These are phyloP conservation scores for Nicotiana noctiflora DNA, from an alignment of 257 asterid species.

Conservation along the genomic window DNA sequence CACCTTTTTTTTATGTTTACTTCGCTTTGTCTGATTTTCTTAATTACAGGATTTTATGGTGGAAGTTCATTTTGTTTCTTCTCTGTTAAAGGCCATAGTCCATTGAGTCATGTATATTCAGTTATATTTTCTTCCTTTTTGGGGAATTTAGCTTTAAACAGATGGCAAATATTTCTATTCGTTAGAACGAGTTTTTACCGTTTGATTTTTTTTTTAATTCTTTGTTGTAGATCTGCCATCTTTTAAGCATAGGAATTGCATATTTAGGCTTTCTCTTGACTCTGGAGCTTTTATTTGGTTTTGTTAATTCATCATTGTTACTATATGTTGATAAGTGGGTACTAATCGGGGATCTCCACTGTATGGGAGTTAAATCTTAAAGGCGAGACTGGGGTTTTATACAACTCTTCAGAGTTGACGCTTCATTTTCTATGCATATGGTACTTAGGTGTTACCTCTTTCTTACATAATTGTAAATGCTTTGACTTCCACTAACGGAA, in stretches of 20 bases:
- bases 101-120: neutral
- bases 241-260: neutral
- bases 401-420: neutral
- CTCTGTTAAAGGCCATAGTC: neutral
- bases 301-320: neutral
- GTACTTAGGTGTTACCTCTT: neutral
- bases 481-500: neutral
- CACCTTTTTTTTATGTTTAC: conserved; percentile 5
- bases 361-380: conserved; percentile 5
- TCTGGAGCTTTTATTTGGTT: neutral
- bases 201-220: neutral
- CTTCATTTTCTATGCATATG: neutral
- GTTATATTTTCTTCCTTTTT: neutral
- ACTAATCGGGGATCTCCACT: neutral
- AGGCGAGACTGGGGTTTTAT: neutral
- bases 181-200: neutral
- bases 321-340: neutral
- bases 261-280: neutral
- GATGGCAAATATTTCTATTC: neutral
- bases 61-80: neutral
- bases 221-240: neutral
- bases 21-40: conserved; percentile 3
- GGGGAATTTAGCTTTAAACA: neutral
- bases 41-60: neutral
- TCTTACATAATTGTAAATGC: neutral